phyloP scores from a whole-genome alignment of 1,284 basidiomycete species.

The Irpex sp. region DNA sequence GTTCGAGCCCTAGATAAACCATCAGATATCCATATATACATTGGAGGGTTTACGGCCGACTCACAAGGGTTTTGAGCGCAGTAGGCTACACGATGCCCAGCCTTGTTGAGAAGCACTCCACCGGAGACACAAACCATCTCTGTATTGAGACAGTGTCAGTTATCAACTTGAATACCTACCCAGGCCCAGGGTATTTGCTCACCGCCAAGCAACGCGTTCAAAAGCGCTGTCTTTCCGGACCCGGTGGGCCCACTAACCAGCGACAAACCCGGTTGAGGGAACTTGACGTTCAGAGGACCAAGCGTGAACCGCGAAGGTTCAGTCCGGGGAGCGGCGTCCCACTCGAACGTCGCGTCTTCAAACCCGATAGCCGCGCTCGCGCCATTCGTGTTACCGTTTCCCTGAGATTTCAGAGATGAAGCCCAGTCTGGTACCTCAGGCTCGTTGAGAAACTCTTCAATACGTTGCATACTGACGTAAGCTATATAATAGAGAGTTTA shows the following conservation, averaged over 20 bases:
- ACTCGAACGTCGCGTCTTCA: conserved; percentile 50
- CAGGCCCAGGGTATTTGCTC: not conserved
- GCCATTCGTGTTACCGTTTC: conserved; percentile 8
- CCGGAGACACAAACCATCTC: conserved; percentile 31
- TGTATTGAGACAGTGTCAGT: not conserved
- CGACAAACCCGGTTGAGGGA: conserved; percentile 58
- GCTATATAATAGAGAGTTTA: conserved; percentile 32
- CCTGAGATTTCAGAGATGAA: conserved; percentile 41
- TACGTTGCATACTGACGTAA: conserved; percentile 69
- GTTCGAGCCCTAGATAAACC: conserved; percentile 51
- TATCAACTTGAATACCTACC: not conserved
- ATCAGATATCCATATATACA: not conserved
- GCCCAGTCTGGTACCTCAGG: conserved; percentile 68
- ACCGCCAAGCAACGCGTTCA: conserved; percentile 68
- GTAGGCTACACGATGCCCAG: conserved; percentile 57
- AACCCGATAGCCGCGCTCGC: conserved; percentile 43
- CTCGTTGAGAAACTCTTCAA: conserved; percentile 59
- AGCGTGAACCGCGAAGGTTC: conserved; percentile 41
- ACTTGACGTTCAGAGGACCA: conserved; percentile 55
- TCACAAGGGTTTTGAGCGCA: conserved; percentile 67
- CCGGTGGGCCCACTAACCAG: conserved; percentile 76
- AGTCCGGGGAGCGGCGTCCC: conserved; percentile 40
- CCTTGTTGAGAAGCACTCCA: conserved; percentile 59
- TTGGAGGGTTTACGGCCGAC: conserved; percentile 15
- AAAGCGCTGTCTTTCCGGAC: conserved; percentile 73